Percentiles rank a stretch among this genome's conserved stretches.
These are phyloP conservation scores for Telopea speciosissima DNA, from an alignment of 177 flowering plant species.

Conservation along the genomic window DNA sequence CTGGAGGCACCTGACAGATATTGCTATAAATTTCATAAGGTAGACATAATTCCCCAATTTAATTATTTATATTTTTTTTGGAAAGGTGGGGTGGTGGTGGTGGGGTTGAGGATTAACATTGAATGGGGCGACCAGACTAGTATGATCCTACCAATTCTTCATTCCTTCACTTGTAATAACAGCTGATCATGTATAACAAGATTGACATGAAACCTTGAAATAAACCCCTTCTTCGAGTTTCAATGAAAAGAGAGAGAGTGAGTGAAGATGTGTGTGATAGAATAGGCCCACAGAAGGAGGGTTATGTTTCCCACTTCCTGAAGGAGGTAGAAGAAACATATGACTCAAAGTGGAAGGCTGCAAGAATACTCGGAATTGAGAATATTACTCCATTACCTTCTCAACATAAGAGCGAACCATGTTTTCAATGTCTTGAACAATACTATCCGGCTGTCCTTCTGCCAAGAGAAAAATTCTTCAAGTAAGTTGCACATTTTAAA, in stretches of 20 bases:
- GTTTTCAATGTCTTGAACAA: constrained; percentile 62
- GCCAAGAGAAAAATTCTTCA: constrained; percentile 7
- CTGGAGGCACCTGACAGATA: too few species aligned
- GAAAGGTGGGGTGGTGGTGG: not conserved
- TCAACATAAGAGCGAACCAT: constrained; percentile 74
- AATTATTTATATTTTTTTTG: not conserved
- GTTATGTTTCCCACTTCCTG: too few species aligned
- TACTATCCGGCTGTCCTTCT: constrained; percentile 74
- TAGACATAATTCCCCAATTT: not conserved
- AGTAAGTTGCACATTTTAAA: not conserved
- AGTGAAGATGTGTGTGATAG: too few species aligned
- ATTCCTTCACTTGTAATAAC: too few species aligned
- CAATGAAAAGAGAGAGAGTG: not conserved
- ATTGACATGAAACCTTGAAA: too few species aligned
- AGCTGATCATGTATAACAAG: too few species aligned
- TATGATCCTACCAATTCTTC: not conserved
- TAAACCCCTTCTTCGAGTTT: not conserved
- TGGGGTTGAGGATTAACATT: not conserved
- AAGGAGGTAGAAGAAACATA: not conserved
- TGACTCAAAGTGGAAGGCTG: not conserved
- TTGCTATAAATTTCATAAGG: too few species aligned
- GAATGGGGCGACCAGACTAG: not conserved
- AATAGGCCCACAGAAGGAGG: not conserved
- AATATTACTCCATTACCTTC: constrained; percentile 36
- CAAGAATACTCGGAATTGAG: not conserved